Conservation (phyloP, 371 early-diverging fungal genomes). For the Syncephalastrum monosporum region DNA sequence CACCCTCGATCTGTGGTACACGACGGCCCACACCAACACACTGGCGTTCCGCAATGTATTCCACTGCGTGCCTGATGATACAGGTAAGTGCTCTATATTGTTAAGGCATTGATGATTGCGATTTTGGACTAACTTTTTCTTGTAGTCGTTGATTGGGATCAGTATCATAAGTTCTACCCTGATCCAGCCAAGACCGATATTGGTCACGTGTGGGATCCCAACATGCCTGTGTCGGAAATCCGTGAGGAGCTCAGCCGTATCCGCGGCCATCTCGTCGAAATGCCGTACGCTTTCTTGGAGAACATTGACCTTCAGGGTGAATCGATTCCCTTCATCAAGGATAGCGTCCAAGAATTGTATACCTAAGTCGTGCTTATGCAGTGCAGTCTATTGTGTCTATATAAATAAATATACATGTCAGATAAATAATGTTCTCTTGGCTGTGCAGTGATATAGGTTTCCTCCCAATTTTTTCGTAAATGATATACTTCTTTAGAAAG, state of each 20-base stretch:
- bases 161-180: conserved; percentile 64
- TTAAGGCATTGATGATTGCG: not conserved
- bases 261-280: conserved; percentile 70
- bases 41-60: conserved; percentile 68
- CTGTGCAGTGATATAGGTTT: no score
- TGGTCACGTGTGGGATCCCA: conserved; percentile 39
- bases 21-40: conserved; percentile 61
- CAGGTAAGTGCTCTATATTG: conserved; percentile 19
- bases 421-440: no score
- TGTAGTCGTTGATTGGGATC: conserved; percentile 58
- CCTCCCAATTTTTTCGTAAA: no score
- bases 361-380: conserved; percentile 19
- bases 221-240: conserved; percentile 36
- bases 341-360: conserved; percentile 33
- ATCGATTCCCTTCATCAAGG: conserved; percentile 33
- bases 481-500: no score
- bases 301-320: conserved; percentile 47
- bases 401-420: no score
- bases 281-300: conserved; percentile 71
- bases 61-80: conserved; percentile 76
- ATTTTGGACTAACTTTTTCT: no score
- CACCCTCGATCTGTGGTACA: conserved; percentile 53
- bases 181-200: conserved; percentile 30
- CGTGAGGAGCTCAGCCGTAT: conserved; percentile 44
- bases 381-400: no score